These are phyloP conservation scores for Chlorokybus atmophyticus DNA, from an alignment of 139 green algal genomes.

Conservation along the genomic window DNA sequence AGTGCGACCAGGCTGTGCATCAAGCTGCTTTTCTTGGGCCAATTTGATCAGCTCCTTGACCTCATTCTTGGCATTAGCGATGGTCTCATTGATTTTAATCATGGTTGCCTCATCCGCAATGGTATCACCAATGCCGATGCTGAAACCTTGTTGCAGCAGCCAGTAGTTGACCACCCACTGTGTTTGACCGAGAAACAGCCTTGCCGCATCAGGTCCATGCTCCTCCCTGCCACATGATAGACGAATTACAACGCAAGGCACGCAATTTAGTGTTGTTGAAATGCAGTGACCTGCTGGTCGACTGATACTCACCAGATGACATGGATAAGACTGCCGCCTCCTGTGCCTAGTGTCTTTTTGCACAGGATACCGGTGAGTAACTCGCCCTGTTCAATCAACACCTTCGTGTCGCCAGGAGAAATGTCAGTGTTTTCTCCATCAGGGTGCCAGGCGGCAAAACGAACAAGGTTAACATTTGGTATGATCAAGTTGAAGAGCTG, in stretches of 20 bases:
- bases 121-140: conserved; percentile 92
- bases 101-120: conserved; percentile 86
- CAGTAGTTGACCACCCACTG: conserved; percentile 92
- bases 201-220: conserved; percentile 69
- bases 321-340: conserved; percentile 75
- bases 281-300: background rate
- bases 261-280: background rate
- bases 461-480: conserved; percentile 64
- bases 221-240: conserved; percentile 45
- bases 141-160: conserved; percentile 78
- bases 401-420: conserved; percentile 72
- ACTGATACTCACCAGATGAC: conserved; percentile 66
- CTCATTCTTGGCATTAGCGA: conserved; percentile 47
- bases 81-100: conserved; percentile 80
- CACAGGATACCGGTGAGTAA: conserved; percentile 80
- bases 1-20: conserved; percentile 75
- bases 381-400: conserved; percentile 77
- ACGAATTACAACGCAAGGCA: no score
- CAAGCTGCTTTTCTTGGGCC: conserved; percentile 72
- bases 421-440: conserved; percentile 68
- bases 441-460: conserved; percentile 67
- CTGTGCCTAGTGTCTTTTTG: conserved; percentile 86
- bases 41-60: conserved; percentile 45
- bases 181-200: conserved; percentile 55
- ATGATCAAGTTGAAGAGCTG: conserved; percentile 75